Base-by-base conservation (phyloP, 768 basidiomycete species). In the Serendipita sp. region DNA sequence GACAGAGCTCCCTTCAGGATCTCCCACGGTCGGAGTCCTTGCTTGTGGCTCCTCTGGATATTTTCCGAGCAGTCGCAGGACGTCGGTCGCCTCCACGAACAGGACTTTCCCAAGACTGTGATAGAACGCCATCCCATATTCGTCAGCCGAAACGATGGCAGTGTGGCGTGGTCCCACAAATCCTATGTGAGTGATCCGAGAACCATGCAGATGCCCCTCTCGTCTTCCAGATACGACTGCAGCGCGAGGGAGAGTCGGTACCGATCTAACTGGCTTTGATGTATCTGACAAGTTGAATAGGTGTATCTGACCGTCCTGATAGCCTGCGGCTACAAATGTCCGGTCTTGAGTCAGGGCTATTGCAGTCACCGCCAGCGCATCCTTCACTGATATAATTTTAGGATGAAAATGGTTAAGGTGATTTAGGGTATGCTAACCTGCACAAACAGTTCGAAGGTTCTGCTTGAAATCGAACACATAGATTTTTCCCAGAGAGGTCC, bases 101-200 rank as follows among this genome's bases (percentile, higher is more conserved):
- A 98, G 78, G 10, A 98, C 86, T 73, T 91, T 94, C 32, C 96
- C 92, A 3, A 99, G 77, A 64, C 88, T 89, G 74, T 97, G 94
- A 72, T 91, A 96, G 74, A 99, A 99, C 0, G 92, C 90, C 7
- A 97, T 79, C 0, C 96, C 96, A 68, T 80, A 76, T 65, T 95
- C 89, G 72, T 98, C 96, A 2, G 91, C 89, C 3, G 87, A 86
- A 45, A 97, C 83, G 60, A 98, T 81, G 3, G 92, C 93, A 1
- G 96, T 98, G 70, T 96, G 95, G 45, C 95, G 81, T 18, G 86
- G 86, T 11, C 90, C 92, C 5, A 98, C 82, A 71, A 99, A 99
- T 34, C 83, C 86, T 47, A 99, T 75, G 70, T 79, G 86, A 65
- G 88, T 77, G 56, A 99, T 93, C 15, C 82, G 81, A 1, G 89